Evolutionary conservation across 306 rosid species (phyloP).

Genomic region (Dalbergia oliveri): DNA sequence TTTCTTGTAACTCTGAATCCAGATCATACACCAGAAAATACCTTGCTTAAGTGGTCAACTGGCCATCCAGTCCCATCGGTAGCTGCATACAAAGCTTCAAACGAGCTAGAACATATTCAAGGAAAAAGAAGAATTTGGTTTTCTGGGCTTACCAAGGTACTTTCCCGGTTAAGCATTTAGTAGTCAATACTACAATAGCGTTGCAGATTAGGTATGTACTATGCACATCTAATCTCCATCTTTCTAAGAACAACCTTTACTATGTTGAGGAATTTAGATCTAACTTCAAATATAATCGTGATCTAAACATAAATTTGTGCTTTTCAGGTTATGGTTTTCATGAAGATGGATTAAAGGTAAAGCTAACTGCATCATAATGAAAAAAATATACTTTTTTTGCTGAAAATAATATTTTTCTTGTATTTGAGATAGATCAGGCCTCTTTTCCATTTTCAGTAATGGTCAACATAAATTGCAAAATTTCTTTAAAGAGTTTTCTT

Average conservation of each 20-base stretch:
- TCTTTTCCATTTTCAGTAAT: neutral
- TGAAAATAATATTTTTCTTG: neutral
- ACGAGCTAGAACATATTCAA: conserved; percentile 74
- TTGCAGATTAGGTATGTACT: neutral
- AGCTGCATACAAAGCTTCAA: conserved; percentile 80
- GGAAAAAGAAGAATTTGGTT: conserved; percentile 94
- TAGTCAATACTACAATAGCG: neutral
- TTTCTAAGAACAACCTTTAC: neutral
- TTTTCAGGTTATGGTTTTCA: conserved; percentile 94
- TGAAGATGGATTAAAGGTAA: conserved; percentile 94
- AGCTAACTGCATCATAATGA: conserved; percentile 12
- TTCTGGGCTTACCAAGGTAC: conserved; percentile 87
- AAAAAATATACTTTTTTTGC: conserved; percentile 6
- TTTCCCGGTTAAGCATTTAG: conserved; percentile 23
- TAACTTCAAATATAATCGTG: neutral
- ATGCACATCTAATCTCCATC: conserved; percentile 5
- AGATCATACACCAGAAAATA: conserved; percentile 65
- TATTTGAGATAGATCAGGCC: neutral
- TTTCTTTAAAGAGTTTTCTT: conserved; percentile 11
- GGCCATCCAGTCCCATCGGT: conserved; percentile 91
- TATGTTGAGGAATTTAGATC: conserved; percentile 7
- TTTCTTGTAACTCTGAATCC: conserved; percentile 91
- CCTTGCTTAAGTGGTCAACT: conserved; percentile 79
- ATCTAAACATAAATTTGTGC: conserved; percentile 26
- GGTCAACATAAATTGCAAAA: neutral